Conservation (phyloP, 2,329 filamentous ascomycete species). For the Chalaropsis thielavioides region DNA sequence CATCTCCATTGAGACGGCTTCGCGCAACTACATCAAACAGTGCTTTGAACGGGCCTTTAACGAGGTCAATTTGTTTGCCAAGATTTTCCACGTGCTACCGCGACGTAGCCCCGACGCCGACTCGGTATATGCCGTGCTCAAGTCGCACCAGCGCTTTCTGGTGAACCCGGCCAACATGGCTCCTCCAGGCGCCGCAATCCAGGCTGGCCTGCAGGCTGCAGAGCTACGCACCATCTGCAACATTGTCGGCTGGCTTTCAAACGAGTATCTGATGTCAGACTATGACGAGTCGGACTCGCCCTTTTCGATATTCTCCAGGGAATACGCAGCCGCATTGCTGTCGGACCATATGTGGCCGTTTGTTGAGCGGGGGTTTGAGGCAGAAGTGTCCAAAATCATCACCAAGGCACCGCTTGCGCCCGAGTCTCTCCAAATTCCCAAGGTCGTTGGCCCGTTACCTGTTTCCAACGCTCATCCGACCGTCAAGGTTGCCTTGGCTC, state of each 20-base stretch:
- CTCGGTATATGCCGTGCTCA: conserved; percentile 38
- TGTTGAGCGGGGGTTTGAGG: conserved; percentile 39
- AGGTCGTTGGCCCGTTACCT: conserved; percentile 34
- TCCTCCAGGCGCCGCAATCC: conserved; percentile 36
- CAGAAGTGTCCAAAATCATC: conserved; percentile 41
- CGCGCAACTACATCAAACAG: conserved; percentile 45
- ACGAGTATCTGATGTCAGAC: conserved; percentile 42
- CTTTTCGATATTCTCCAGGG: conserved; percentile 39
- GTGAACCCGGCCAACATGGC: conserved; percentile 40
- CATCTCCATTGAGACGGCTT: conserved; percentile 38
- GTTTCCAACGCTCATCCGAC: conserved; percentile 45
- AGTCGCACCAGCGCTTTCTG: conserved; percentile 35
- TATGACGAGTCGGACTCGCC: conserved; percentile 43
- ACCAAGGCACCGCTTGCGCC: conserved; percentile 34
- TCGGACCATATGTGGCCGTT: conserved; percentile 45
- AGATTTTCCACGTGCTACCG: conserved; percentile 42
- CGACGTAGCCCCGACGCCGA: conserved; percentile 35
- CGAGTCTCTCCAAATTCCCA: conserved; percentile 36
- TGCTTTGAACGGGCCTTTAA: conserved; percentile 43
- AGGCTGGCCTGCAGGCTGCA: conserved; percentile 33
- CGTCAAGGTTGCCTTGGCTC: conserved; percentile 42
- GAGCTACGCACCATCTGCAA: conserved; percentile 39
- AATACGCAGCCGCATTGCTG: conserved; percentile 41
- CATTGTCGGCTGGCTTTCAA: conserved; percentile 42
- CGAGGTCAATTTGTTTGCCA: conserved; percentile 38